A percentile compares a stretch with the other conserved stretches of the same genome.
Conservation (phyloP, 257 asterid genomes). For the Ligustrum vulgare region DNA sequence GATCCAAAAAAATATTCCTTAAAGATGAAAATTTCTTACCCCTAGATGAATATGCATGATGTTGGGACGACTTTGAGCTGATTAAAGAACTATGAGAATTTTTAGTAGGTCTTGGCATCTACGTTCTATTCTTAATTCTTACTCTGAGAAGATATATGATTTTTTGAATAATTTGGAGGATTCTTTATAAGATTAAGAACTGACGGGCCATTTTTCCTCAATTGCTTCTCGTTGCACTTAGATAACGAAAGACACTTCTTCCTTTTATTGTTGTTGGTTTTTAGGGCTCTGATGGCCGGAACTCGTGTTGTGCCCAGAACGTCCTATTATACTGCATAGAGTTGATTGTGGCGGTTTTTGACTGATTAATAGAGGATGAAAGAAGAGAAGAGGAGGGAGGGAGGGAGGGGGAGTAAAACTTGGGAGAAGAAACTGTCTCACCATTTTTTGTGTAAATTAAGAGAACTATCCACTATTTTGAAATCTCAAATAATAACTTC, state of each 20-base stretch:
- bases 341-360: no score
- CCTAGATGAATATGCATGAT: conserved; percentile 28
- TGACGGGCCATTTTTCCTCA: conserved; percentile 30
- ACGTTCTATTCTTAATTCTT: conserved; percentile 37
- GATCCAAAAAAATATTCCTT: conserved; percentile 32
- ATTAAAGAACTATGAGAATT: conserved; percentile 27
- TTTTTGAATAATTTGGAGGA: conserved; percentile 27
- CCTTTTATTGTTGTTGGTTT: no score
- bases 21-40: conserved; percentile 34
- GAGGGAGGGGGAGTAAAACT: no score
- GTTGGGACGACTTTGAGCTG: conserved; percentile 30
- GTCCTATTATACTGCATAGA: no score
- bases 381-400: no score
- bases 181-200: conserved; percentile 18
- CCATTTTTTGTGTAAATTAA: no score
- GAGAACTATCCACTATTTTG: no score
- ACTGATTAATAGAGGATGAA: no score
- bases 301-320: no score
- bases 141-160: conserved; percentile 23
- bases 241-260: not conserved
- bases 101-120: not conserved
- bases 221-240: conserved; percentile 33
- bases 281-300: no score
- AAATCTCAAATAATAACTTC: no score
- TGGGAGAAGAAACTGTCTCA: no score